Evolutionary conservation across 208 protist genomes (phyloP).

Genomic region (Naegleria fowleri): DNA sequence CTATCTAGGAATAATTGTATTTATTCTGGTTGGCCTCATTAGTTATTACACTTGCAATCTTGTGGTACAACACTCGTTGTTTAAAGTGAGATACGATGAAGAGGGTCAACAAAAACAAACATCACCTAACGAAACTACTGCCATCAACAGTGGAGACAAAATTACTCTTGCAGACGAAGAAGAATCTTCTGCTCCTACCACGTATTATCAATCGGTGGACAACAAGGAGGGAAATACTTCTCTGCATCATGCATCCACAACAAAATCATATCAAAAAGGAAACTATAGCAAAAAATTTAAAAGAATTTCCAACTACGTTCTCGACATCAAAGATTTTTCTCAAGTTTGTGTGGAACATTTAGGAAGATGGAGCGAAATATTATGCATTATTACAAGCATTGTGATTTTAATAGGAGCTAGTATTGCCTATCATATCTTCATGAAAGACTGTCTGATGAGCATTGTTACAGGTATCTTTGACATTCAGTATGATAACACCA

Average conservation of each 20-base stretch:
- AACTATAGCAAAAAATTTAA: not conserved
- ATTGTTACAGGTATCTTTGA: not conserved
- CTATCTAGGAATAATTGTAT: not conserved
- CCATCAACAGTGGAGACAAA: not conserved
- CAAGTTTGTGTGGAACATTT: constrained; percentile 7
- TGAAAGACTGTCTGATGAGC: not conserved
- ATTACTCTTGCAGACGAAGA: not conserved
- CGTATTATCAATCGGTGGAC: not conserved
- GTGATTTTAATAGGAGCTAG: constrained; percentile 1
- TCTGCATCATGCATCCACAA: not conserved
- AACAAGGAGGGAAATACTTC: not conserved
- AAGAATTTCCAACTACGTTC: not conserved
- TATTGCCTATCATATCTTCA: constrained; percentile 23
- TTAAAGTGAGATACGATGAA: not conserved
- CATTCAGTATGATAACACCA: not conserved
- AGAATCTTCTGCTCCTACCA: not conserved
- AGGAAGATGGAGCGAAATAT: constrained; percentile 10
- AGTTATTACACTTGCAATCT: constrained; percentile 2
- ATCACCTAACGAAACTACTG: not conserved
- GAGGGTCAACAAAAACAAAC: not conserved
- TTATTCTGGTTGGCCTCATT: constrained; percentile 12
- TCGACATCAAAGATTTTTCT: constrained; percentile 19
- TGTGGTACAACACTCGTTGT: not conserved
- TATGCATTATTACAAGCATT: not conserved
- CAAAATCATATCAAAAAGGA: not conserved